phyloP scores from a whole-genome alignment of 345 rosid genomes.

The Reutealis trisperma region DNA sequence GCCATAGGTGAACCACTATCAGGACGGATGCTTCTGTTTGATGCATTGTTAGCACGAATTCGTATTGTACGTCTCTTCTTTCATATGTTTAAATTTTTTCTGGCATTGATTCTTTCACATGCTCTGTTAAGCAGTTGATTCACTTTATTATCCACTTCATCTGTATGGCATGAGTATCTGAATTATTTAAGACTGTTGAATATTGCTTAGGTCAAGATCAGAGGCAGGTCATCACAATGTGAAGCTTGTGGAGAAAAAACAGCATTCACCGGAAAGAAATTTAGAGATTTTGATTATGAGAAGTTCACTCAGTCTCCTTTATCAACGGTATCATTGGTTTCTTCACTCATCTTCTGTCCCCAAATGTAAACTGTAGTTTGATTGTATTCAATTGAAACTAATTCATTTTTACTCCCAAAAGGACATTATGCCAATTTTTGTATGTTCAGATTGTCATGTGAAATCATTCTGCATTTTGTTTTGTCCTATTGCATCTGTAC shows the following conservation, averaged over 20 bases:
- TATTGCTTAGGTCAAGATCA: constrained; percentile 68
- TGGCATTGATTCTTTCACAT: background rate
- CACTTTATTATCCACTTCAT: background rate
- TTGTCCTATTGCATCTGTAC: background rate
- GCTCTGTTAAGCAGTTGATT: background rate
- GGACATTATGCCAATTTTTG: too few relatives aligned
- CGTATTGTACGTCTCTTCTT: constrained; percentile 58
- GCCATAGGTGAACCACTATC: constrained; percentile 85
- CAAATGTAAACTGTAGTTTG: background rate
- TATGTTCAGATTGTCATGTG: too few relatives aligned
- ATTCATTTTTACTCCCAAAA: too few relatives aligned
- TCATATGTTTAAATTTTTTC: background rate
- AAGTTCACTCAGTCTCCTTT: constrained; percentile 81
- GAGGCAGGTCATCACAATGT: constrained; percentile 73
- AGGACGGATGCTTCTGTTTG: constrained; percentile 86
- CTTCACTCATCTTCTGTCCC: background rate
- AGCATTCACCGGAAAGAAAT: constrained; percentile 50
- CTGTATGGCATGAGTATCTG: background rate
- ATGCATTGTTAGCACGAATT: constrained; percentile 80
- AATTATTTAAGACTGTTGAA: constrained; percentile 15
- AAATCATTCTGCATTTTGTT: background rate
- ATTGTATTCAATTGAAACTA: background rate
- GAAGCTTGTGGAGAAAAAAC: constrained; percentile 76
- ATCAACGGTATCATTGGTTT: constrained; percentile 42
- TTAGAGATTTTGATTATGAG: constrained; percentile 80